Base-by-base conservation (phyloP, 805 yeast genomes). In the Yarrowia sp. region DNA sequence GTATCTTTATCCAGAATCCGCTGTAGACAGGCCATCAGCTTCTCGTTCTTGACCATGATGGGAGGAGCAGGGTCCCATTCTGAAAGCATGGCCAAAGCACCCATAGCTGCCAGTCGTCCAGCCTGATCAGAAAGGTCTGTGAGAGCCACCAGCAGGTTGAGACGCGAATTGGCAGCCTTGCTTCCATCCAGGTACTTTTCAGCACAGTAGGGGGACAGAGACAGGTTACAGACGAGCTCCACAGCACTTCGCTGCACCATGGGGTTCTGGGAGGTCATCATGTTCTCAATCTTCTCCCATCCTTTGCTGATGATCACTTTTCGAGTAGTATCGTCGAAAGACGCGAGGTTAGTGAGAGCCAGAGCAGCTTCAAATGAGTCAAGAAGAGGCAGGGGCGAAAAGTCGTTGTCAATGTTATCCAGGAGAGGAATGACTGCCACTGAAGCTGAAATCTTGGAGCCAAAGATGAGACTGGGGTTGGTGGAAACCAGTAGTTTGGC, bases 261-360 rank as follows among this genome's bases (percentile, higher is more conserved):
- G 0, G 78, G 73, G 67, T 85, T 83, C 41, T 82, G 82, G 69
- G 84, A 81, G 19, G 85, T 71, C 71, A 86, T 73, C 19, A 80
- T 72, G 38, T 75, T 75, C 70, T 83, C 85, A 14, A 88, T 80
- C 36, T 80, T 80, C 0, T 80, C 72, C 84, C 87, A 86, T 61
- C 81, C 78, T 8, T 79, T 75, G 3, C 79, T 76, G 55, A 78
- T 75, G 5, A 82, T 78, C 12, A 76, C 79, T 36, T 82, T 77
- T 10, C 82, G 81, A 43, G 81, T 76, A 14, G 76, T 77, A 5
- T 81, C 79, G 52, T 79, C 80, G 1, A 81, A 70, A 0, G 91
- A 82, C 0, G 91, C 84, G 8, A 89, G 72, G 75, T 90, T 90
- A 0, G 94, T 90, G 38, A 90, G 80, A 0, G 93, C 91, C 26